Conservation (phyloP, 2,329 filamentous ascomycete genomes). For the Botrytis medusae region DNA sequence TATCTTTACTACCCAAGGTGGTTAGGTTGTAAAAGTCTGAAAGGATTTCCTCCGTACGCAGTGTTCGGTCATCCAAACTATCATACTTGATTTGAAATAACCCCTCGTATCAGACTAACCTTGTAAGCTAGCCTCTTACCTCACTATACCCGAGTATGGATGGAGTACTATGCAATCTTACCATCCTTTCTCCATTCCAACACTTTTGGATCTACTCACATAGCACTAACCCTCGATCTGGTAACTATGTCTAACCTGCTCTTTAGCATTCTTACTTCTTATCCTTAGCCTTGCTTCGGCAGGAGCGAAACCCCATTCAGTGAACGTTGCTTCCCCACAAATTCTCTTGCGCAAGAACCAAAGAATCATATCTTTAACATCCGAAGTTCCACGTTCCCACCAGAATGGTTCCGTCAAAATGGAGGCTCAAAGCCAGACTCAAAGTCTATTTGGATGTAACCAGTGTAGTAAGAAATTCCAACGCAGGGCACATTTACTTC, state of each 20-base stretch:
- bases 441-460: conserved; percentile 39
- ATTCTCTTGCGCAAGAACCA: conserved; percentile 10
- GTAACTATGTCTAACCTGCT: background rate
- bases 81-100: background rate
- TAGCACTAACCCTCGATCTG: background rate
- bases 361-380: conserved; percentile 11
- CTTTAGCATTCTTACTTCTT: background rate
- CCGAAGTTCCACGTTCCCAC: conserved; percentile 24
- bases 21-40: background rate
- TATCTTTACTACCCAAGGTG: background rate
- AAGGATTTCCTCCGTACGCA: background rate
- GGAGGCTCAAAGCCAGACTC: conserved; percentile 41
- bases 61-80: background rate
- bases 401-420: conserved; percentile 35
- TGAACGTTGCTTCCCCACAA: conserved; percentile 16
- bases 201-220: background rate
- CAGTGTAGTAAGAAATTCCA: conserved; percentile 41
- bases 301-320: conserved; percentile 4
- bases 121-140: background rate
- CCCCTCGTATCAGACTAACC: background rate
- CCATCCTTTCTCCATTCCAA: background rate
- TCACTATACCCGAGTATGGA: background rate
- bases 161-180: background rate
- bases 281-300: conserved; percentile 16
- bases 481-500: conserved; percentile 39